These are phyloP conservation scores for Oxyria digyna DNA, from an alignment of 148 eudicot species.

Conservation along the genomic window DNA sequence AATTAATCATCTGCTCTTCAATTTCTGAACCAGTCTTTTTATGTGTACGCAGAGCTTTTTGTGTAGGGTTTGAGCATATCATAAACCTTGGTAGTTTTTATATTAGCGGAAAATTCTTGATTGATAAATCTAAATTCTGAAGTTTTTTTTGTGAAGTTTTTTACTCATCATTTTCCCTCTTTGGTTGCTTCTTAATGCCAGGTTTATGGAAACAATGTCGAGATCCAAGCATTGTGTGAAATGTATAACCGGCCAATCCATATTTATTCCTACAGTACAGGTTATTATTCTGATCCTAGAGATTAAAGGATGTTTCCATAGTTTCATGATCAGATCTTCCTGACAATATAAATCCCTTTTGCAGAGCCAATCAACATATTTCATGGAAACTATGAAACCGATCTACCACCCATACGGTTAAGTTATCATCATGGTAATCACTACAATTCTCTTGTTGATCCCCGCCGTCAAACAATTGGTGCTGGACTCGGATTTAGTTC, in stretches of 20 bases:
- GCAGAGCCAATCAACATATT: slow-evolving; percentile 93
- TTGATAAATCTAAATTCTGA: neutral
- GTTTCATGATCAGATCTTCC: neutral
- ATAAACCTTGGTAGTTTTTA: neutral
- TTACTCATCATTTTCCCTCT: neutral
- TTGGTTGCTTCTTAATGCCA: slow-evolving; percentile 16
- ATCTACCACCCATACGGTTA: slow-evolving; percentile 78
- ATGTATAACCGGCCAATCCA: slow-evolving; percentile 99
- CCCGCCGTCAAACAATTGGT: slow-evolving; percentile 74
- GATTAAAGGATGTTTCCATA: neutral
- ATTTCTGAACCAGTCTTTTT: neutral
- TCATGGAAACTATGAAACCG: slow-evolving; percentile 81
- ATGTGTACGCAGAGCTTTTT: neutral
- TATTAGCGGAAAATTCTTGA: neutral
- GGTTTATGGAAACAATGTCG: slow-evolving; percentile 97
- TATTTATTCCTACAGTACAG: slow-evolving; percentile 90
- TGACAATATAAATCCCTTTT: neutral
- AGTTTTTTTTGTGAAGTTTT: neutral
- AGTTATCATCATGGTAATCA: slow-evolving; percentile 95
- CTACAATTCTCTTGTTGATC: slow-evolving; percentile 98
- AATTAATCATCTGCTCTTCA: neutral
- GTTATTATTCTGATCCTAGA: slow-evolving; percentile 21
- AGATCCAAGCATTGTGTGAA: slow-evolving; percentile 88
- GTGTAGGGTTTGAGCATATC: neutral
- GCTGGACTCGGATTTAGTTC: slow-evolving; percentile 94